Conservation (phyloP, 1,284 basidiomycete species). For the Coniferiporia sulphurascens region DNA sequence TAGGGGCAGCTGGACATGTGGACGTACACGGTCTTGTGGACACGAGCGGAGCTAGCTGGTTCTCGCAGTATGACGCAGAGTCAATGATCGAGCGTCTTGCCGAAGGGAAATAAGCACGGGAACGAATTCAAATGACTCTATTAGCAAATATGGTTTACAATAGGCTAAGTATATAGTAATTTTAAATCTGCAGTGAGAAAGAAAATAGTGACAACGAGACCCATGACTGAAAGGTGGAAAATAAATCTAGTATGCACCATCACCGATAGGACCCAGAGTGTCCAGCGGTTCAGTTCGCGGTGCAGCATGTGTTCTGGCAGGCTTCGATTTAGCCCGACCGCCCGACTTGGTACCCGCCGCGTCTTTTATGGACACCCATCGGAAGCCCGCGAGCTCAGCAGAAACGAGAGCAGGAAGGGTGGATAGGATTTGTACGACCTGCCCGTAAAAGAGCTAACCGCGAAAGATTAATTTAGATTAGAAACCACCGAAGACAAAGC, state of each 20-base stretch:
- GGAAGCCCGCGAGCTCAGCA: conserved; percentile 70
- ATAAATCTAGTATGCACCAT: conserved; percentile 12
- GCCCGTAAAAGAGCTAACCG: conserved; percentile 54
- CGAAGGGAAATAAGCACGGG: conserved; percentile 1
- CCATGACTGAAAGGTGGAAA: conserved; percentile 6
- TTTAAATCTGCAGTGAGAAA: conserved; percentile 9
- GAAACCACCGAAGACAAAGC: conserved; percentile 12
- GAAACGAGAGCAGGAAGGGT: conserved; percentile 50
- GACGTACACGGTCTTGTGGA: conserved; percentile 30
- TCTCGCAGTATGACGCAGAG: conserved; percentile 39
- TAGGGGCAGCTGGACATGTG: conserved; percentile 19
- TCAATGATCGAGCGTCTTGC: conserved; percentile 41
- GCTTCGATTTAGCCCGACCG: conserved; percentile 3
- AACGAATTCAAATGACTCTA: background rate
- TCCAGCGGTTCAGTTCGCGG: conserved; percentile 9
- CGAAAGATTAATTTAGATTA: conserved; percentile 3
- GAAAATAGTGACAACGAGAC: conserved; percentile 6
- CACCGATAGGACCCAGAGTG: background rate
- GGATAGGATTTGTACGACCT: conserved; percentile 52
- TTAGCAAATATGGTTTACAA: conserved; percentile 7
- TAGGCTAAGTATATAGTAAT: conserved; percentile 14
- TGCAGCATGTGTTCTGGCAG: background rate
- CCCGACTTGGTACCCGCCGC: background rate
- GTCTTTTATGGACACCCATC: conserved; percentile 50
- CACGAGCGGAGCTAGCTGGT: conserved; percentile 24